Base-by-base conservation (phyloP, 2,329 filamentous ascomycete species). In the Colletotrichum sp. region DNA sequence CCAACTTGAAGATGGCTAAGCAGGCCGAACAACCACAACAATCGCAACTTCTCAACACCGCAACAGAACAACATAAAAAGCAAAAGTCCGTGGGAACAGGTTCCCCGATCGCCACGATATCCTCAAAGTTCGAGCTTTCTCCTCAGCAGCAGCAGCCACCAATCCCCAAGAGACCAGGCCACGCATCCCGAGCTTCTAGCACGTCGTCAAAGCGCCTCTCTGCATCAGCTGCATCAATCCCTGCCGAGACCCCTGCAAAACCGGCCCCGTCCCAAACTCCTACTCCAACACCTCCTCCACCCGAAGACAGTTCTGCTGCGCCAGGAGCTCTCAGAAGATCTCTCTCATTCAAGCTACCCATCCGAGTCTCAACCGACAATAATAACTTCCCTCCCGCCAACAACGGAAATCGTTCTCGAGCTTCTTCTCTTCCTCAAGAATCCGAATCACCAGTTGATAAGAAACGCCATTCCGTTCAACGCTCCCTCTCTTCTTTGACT, bases 311-410 rank as follows among this genome's bases (percentile, higher is more conserved):
- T 49, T 76, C 68, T 68, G 52, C 24, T 68, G 73, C 26, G 21
- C 63, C 73, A 64, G 69, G 69, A 76, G 64, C 55, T 49, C 57
- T 64, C 57, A 72, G 73, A 76, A 66, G 69, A 72, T 76, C 73
- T 16, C 69, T 76, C n/a, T 76, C 73, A 16, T 72, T 76, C 73
- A 76, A 76, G 26, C 39, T 76, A 26, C 73, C 73, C 26, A 68
- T 76, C 26, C 57, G 73, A 44, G 69, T 76, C 21, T 66, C 69
- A 24, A 76, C 73, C 9, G 73, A 72, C 24, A 67, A 70, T 34
- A 70, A 52, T 52, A 70, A 49, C 15, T 52, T 67, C 18, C 64
- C 63, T 13, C 32, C 63, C n/a, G 36, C 32, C 36, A 52, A 49
- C 68, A 13, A 36, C 44, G 44, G 44, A 16, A 72, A 68, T 52